Percentiles rank a stretch among this genome's conserved stretches.
Conservation (phyloP, 768 basidiomycete genomes). For the Boletus pseudo-olivaceus region DNA sequence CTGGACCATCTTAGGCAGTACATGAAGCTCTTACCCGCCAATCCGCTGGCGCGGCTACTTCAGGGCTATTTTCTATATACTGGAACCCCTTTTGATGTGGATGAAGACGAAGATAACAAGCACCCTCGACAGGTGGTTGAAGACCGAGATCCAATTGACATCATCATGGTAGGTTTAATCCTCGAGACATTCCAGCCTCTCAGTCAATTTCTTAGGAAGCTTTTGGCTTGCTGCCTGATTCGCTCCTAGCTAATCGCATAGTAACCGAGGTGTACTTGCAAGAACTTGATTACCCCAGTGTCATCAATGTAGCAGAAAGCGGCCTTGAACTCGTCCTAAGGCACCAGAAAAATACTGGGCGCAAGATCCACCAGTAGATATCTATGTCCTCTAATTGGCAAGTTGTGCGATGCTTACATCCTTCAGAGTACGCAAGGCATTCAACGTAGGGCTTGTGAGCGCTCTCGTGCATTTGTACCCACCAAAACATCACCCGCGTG, state of each 20-base stretch:
- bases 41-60: constrained; percentile 54
- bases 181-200: neutral
- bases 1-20: constrained; percentile 54
- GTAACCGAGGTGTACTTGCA: constrained; percentile 60
- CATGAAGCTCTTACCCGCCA: constrained; percentile 60
- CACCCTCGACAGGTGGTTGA: constrained; percentile 16
- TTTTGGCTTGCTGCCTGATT: constrained; percentile 47
- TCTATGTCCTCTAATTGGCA: neutral
- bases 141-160: constrained; percentile 54
- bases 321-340: constrained; percentile 56
- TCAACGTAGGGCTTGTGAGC: constrained; percentile 69
- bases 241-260: constrained; percentile 65
- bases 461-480: constrained; percentile 83
- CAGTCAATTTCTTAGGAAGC: constrained; percentile 45
- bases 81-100: constrained; percentile 43
- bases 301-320: constrained; percentile 66
- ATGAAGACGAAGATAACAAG: constrained; percentile 23
- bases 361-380: constrained; percentile 46
- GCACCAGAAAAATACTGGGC: constrained; percentile 57
- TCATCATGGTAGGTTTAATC: constrained; percentile 51
- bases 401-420: neutral
- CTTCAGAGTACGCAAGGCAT: constrained; percentile 58
- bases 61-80: constrained; percentile 66
- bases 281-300: constrained; percentile 72
- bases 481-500: constrained; percentile 85